Conservation (phyloP, 2,329 filamentous ascomycete species). For the Verticillium longisporum region DNA sequence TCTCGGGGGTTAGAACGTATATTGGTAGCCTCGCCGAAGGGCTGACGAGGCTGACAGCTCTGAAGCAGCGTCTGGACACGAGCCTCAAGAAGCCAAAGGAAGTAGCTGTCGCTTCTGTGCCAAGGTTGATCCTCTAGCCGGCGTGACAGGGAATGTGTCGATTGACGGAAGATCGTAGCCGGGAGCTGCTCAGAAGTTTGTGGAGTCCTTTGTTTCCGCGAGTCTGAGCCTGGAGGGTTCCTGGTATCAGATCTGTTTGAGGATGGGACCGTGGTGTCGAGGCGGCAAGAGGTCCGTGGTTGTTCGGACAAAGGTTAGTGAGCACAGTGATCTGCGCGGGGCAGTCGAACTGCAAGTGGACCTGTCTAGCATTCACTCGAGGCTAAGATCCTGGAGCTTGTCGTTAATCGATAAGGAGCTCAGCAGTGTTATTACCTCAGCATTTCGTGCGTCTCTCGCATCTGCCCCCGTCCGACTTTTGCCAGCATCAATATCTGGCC, state of each 20-base stretch:
- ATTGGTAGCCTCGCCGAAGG: not conserved
- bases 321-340: not conserved
- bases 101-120: not conserved
- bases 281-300: not conserved
- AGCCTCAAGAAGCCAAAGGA: not conserved
- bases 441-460: not conserved
- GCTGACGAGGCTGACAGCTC: conserved; percentile 4
- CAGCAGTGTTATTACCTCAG: not conserved
- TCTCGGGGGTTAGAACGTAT: not conserved
- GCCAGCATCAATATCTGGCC: not conserved
- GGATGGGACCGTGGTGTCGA: not conserved
- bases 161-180: not conserved
- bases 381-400: not conserved
- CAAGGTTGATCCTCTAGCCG: not conserved
- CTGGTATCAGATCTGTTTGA: conserved; percentile 1
- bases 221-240: not conserved
- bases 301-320: not conserved
- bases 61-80: not conserved
- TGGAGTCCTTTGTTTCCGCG: not conserved
- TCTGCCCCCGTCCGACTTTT: not conserved
- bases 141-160: not conserved
- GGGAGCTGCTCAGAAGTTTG: not conserved
- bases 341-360: not conserved
- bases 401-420: not conserved
- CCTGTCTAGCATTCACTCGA: not conserved